A percentile compares a stretch with the other conserved stretches of the same genome.
These are phyloP conservation scores for Xylariaceae sp. DNA, from an alignment of 2,329 filamentous ascomycete species.

Conservation along the genomic window DNA sequence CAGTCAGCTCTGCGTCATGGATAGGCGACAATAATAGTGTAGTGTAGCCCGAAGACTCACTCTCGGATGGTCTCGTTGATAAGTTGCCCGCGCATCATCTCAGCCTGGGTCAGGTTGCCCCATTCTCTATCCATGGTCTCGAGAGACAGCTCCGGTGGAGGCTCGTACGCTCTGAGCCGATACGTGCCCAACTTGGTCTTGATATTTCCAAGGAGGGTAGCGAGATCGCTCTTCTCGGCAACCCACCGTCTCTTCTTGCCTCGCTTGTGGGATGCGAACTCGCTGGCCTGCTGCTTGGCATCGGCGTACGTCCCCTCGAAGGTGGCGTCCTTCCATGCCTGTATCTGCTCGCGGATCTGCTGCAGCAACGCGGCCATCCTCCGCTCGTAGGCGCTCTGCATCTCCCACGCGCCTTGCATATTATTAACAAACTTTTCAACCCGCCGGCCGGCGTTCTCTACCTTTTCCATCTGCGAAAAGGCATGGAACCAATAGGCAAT, in stretches of 20 bases:
- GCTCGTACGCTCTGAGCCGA: slow-evolving; percentile 82
- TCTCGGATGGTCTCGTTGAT: slow-evolving; percentile 99
- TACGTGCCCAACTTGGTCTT: slow-evolving; percentile 98
- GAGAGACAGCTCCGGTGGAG: slow-evolving; percentile 74
- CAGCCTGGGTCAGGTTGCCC: slow-evolving; percentile 70
- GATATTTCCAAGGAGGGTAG: slow-evolving; percentile 91
- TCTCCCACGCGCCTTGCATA: slow-evolving; percentile 99
- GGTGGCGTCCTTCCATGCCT: slow-evolving; percentile 69
- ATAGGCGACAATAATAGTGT: no score
- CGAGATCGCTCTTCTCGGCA: slow-evolving; percentile 92
- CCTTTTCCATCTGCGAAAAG: slow-evolving; percentile 97
- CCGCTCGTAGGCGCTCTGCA: slow-evolving; percentile 94
- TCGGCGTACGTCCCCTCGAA: slow-evolving; percentile 92
- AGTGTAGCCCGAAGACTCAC: no score
- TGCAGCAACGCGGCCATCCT: slow-evolving; percentile 79
- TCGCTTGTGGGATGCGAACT: slow-evolving; percentile 86
- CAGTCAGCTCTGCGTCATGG: no score
- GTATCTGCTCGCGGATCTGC: slow-evolving; percentile 66
- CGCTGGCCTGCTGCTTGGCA: slow-evolving; percentile 76
- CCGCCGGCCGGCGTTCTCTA: slow-evolving; percentile 91
- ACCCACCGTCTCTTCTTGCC: slow-evolving; percentile 93
- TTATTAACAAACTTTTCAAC: slow-evolving; percentile 98
- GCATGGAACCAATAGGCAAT: slow-evolving; percentile 99
- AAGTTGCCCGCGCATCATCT: slow-evolving; percentile 82
- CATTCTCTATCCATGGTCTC: slow-evolving; percentile 81